Conservation (phyloP, 169 alveolate genomes). For the Plasmodium berghei region DNA sequence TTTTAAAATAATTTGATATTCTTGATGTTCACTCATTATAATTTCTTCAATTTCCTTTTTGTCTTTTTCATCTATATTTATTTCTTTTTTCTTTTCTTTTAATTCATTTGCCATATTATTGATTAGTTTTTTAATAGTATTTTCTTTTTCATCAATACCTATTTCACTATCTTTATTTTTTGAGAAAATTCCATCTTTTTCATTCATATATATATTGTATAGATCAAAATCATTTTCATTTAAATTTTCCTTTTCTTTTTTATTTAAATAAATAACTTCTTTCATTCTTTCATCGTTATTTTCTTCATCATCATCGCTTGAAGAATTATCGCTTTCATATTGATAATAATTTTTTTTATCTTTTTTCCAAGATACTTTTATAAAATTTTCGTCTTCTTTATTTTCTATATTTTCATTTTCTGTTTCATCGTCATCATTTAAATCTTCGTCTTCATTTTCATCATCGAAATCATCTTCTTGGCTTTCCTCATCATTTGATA, state of each 20-base stretch:
- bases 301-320: constrained; percentile 74
- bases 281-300: constrained; percentile 63
- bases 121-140: constrained; percentile 68
- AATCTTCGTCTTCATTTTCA: constrained; percentile 8
- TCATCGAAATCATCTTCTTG: constrained; percentile 18
- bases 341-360: constrained; percentile 73
- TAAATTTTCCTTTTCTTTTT: constrained; percentile 73
- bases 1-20: constrained; percentile 67
- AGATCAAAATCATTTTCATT: constrained; percentile 72
- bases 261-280: constrained; percentile 74
- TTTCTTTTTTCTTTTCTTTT: constrained; percentile 73
- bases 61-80: constrained; percentile 49
- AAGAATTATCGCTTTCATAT: constrained; percentile 64
- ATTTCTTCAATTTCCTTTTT: constrained; percentile 57
- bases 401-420: neutral
- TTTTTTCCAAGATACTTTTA: constrained; percentile 62
- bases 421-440: constrained; percentile 7
- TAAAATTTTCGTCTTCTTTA: constrained; percentile 23
- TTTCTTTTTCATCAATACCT: constrained; percentile 30
- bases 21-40: constrained; percentile 75
- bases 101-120: constrained; percentile 76
- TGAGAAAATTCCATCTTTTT: constrained; percentile 38
- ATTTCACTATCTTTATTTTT: constrained; percentile 26
- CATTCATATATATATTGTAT: constrained; percentile 55
- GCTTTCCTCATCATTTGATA: neutral